Evolutionary conservation across 306 rosid genomes (phyloP).

Genomic region (Cyclanthera cordifolia): DNA sequence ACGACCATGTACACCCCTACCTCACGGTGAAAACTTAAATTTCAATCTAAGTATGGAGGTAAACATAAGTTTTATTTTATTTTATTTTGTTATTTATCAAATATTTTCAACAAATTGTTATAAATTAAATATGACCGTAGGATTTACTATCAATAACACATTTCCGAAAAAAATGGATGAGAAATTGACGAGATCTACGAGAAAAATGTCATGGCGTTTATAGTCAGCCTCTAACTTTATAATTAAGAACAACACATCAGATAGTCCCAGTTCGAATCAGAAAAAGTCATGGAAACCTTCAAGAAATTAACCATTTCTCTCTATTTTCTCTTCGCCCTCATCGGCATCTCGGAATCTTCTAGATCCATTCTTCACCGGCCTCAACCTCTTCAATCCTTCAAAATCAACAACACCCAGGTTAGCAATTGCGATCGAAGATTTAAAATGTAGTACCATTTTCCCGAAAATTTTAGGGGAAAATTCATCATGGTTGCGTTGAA

Average conservation of each 20-base stretch:
- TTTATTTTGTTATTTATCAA: no score
- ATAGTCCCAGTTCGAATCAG: not conserved
- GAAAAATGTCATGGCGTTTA: not conserved
- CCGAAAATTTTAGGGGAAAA: not conserved
- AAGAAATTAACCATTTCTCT: constrained; percentile 19
- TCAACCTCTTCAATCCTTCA: constrained; percentile 30
- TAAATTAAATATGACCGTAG: no score
- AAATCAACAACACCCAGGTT: constrained; percentile 29
- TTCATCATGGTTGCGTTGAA: not conserved
- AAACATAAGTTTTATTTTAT: no score
- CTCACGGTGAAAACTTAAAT: no score
- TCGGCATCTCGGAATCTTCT: constrained; percentile 29
- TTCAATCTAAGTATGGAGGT: no score
- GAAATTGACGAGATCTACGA: not conserved
- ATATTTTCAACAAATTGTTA: no score
- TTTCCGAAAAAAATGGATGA: no score
- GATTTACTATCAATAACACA: no score
- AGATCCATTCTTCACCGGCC: constrained; percentile 22
- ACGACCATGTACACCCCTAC: no score
- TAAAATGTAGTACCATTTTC: not conserved
- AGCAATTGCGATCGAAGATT: not conserved
- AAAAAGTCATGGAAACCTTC: not conserved
- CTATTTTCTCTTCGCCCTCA: constrained; percentile 14
- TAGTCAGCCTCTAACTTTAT: not conserved
- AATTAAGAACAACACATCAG: not conserved